These are phyloP conservation scores for Neonectria punicea DNA, from an alignment of 2,329 filamentous ascomycete species.

Conservation along the genomic window DNA sequence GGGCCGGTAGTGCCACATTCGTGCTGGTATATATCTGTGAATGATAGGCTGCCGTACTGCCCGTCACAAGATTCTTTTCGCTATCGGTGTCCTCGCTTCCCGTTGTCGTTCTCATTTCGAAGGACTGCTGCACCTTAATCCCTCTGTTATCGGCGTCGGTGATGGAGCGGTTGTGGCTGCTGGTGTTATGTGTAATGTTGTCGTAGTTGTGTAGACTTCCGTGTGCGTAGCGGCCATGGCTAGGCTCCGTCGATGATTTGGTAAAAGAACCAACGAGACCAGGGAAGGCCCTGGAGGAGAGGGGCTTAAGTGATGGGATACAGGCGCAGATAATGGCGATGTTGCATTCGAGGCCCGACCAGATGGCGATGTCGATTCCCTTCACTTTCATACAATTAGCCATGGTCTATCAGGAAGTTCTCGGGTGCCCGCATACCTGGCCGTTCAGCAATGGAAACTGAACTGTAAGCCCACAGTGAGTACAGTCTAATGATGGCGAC, in stretches of 20 bases:
- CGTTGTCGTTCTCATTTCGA: slow-evolving; percentile 29
- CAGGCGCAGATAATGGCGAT: slow-evolving; percentile 49
- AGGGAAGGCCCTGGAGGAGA: slow-evolving; percentile 42
- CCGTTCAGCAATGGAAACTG: slow-evolving; percentile 16
- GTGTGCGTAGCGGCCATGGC: slow-evolving; percentile 4
- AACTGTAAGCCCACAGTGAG: slow-evolving; percentile 33
- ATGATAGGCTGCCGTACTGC: background rate
- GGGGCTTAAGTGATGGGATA: slow-evolving; percentile 47
- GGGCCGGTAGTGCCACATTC: background rate
- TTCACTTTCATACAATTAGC: slow-evolving; percentile 16
- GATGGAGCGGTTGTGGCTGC: background rate
- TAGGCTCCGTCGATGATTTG: slow-evolving; percentile 17
- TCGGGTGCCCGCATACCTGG: slow-evolving; percentile 8
- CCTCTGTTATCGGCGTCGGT: background rate
- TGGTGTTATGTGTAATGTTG: slow-evolving; percentile 13
- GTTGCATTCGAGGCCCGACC: slow-evolving; percentile 49
- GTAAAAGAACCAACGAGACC: slow-evolving; percentile 25
- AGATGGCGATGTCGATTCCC: slow-evolving; percentile 40
- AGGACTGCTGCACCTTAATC: slow-evolving; percentile 31
- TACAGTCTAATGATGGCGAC: slow-evolving; percentile 39
- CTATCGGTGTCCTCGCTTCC: slow-evolving; percentile 19
- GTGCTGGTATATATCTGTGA: background rate
- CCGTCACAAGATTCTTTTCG: slow-evolving; percentile 24
- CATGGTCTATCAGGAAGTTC: background rate
- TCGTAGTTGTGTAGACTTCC: slow-evolving; percentile 20